A percentile compares a stretch with the other conserved stretches of the same genome.
Evolutionary conservation across 1,284 basidiomycete genomes (phyloP).

Genomic region (Cerrena zonata): DNA sequence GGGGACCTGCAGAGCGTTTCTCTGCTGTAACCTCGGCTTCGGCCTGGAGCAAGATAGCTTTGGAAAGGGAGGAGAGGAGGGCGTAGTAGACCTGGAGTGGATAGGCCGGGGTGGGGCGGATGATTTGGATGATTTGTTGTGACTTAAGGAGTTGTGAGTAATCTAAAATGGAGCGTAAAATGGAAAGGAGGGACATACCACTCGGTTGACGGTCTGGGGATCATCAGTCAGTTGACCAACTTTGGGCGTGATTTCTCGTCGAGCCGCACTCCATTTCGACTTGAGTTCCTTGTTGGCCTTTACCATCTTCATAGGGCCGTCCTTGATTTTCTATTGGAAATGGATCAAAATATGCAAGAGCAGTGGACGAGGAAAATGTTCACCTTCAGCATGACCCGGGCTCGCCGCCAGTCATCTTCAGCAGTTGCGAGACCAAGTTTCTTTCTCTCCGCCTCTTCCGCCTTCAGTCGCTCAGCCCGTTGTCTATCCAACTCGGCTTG

Average conservation of each 20-base stretch:
- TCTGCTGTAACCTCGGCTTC: constrained; percentile 92
- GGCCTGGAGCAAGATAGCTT: constrained; percentile 86
- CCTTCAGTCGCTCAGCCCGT: constrained; percentile 26
- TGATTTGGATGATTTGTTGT: constrained; percentile 54
- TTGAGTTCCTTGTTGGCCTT: constrained; percentile 59
- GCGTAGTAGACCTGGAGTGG: constrained; percentile 61
- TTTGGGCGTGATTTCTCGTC: constrained; percentile 84
- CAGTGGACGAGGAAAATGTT: constrained; percentile 1
- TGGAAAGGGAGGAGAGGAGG: constrained; percentile 81
- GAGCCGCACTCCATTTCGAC: constrained; percentile 55
- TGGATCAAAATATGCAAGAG: too few species aligned
- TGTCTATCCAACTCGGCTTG: constrained; percentile 28
- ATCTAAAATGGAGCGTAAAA: constrained; percentile 1
- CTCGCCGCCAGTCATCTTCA: constrained; percentile 64
- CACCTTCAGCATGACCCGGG: constrained; percentile 58
- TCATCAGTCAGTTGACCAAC: constrained; percentile 91
- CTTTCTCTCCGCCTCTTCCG: constrained; percentile 26
- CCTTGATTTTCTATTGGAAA: constrained; percentile 58
- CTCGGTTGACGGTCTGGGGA: constrained; percentile 56
- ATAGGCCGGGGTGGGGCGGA: constrained; percentile 34
- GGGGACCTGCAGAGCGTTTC: constrained; percentile 76
- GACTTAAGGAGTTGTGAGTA: constrained; percentile 40
- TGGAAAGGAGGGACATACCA: constrained; percentile 51
- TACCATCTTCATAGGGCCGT: constrained; percentile 65
- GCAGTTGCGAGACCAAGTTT: constrained; percentile 46